phyloP scores from a whole-genome alignment of 1,284 basidiomycete genomes.

The Ustilago curta region DNA sequence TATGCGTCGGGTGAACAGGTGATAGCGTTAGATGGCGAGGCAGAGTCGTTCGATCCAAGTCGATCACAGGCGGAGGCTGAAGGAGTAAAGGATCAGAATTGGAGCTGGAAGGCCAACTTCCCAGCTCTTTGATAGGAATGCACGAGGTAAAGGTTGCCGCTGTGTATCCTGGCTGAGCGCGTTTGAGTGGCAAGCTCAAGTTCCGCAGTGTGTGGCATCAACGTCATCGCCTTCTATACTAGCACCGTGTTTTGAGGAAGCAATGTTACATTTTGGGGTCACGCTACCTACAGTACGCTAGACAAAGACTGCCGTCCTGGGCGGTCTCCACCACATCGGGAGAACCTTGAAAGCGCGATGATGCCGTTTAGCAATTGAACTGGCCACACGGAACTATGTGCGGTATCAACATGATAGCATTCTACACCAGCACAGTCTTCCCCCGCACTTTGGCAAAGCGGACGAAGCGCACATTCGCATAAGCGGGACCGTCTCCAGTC shows the following conservation, averaged over 20 bases:
- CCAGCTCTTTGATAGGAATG: constrained; percentile 17
- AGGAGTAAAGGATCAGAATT: neutral
- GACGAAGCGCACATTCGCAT: neutral
- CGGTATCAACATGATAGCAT: neutral
- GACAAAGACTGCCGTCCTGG: too few relatives aligned
- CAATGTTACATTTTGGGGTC: too few relatives aligned
- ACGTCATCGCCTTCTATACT: constrained; percentile 4
- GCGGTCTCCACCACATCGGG: too few relatives aligned
- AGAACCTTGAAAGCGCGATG: too few relatives aligned
- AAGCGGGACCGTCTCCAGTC: neutral
- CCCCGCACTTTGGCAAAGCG: neutral
- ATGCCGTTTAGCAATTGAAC: neutral
- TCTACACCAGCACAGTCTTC: neutral
- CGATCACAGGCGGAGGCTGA: neutral
- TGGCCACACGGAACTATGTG: neutral
- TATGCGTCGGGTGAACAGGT: constrained; percentile 28
- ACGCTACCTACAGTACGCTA: too few relatives aligned
- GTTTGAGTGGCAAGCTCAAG: neutral
- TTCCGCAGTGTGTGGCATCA: neutral
- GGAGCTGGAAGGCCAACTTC: constrained; percentile 53
- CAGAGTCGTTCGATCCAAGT: neutral
- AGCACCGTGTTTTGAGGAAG: neutral
- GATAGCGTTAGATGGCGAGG: constrained; percentile 29
- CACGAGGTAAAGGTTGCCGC: neutral
- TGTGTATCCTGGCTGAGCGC: too few relatives aligned